Evolutionary conservation across 208 protist species (phyloP).

Genomic region (Leishmania major): DNA sequence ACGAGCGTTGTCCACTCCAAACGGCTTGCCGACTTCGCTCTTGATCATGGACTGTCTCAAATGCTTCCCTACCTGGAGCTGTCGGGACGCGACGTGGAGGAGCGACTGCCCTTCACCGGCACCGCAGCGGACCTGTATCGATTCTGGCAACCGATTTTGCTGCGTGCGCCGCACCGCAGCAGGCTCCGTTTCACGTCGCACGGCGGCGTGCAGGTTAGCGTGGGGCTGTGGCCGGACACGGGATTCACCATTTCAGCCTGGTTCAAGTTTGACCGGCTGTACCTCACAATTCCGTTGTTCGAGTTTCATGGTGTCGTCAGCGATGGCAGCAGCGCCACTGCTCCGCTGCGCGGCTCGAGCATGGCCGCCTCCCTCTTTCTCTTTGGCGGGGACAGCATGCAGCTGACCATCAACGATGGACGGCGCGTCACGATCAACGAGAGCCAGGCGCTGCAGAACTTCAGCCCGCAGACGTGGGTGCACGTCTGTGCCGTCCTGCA

Average conservation of each 20-base stretch:
- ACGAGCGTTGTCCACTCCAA: slow-evolving; percentile 64
- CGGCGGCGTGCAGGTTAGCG: slow-evolving; percentile 65
- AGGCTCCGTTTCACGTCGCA: slow-evolving; percentile 67
- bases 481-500: slow-evolving; percentile 69
- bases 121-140: slow-evolving; percentile 38
- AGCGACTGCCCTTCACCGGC: slow-evolving; percentile 56
- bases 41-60: slow-evolving; percentile 49
- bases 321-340: slow-evolving; percentile 2
- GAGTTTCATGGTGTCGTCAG: slow-evolving; percentile 50
- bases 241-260: slow-evolving; percentile 70
- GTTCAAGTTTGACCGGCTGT: slow-evolving; percentile 73
- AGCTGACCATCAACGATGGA: slow-evolving; percentile 49
- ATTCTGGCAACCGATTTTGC: slow-evolving; percentile 83
- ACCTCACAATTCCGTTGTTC: slow-evolving; percentile 70
- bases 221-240: slow-evolving; percentile 61
- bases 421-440: slow-evolving; percentile 71
- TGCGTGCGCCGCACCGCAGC: slow-evolving; percentile 59
- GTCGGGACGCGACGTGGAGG: slow-evolving; percentile 33
- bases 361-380: slow-evolving; percentile 37
- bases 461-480: slow-evolving; percentile 58
- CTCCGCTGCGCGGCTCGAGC: slow-evolving; percentile 19
- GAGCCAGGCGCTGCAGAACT: slow-evolving; percentile 62
- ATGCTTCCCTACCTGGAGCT: slow-evolving; percentile 79
- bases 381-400: slow-evolving; percentile 64
- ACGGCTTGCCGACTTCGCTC: slow-evolving; percentile 54